Conservation (phyloP, 345 rosid genomes). For the Aquilaria sinensis region DNA sequence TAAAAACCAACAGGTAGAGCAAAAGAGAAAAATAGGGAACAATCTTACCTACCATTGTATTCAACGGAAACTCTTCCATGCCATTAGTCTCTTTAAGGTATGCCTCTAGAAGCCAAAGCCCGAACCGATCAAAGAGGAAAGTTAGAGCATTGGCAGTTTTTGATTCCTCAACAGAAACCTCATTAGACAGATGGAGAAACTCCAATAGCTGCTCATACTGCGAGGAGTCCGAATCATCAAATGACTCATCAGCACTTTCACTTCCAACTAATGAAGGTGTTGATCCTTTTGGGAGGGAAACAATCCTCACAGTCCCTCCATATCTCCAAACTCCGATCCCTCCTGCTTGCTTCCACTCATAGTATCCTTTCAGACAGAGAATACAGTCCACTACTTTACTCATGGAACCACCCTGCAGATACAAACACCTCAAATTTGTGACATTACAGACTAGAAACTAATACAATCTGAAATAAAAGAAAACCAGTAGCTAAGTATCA, state of each 20-base stretch:
- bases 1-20: not conserved
- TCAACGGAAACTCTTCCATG: slow-evolving; percentile 64
- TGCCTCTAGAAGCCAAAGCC: slow-evolving; percentile 74
- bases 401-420: slow-evolving; percentile 80
- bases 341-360: slow-evolving; percentile 93
- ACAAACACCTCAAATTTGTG: slow-evolving; percentile 4
- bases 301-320: slow-evolving; percentile 93
- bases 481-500: not conserved
- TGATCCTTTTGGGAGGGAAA: slow-evolving; percentile 67
- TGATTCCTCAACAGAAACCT: slow-evolving; percentile 68
- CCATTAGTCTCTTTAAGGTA: slow-evolving; percentile 68
- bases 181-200: slow-evolving; percentile 80
- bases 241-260: slow-evolving; percentile 77
- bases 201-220: slow-evolving; percentile 85
- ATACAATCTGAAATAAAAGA: slow-evolving; percentile 1
- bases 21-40: slow-evolving; percentile 3
- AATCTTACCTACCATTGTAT: slow-evolving; percentile 92
- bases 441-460: not conserved
- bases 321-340: slow-evolving; percentile 97
- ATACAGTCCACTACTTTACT: slow-evolving; percentile 96
- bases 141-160: slow-evolving; percentile 64
- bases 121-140: slow-evolving; percentile 82
- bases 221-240: slow-evolving; percentile 84
- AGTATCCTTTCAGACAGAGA: slow-evolving; percentile 87
- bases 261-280: slow-evolving; percentile 53